These are phyloP conservation scores for Paracoccidioides lutzii DNA, from an alignment of 2,329 filamentous ascomycete genomes.

Conservation along the genomic window DNA sequence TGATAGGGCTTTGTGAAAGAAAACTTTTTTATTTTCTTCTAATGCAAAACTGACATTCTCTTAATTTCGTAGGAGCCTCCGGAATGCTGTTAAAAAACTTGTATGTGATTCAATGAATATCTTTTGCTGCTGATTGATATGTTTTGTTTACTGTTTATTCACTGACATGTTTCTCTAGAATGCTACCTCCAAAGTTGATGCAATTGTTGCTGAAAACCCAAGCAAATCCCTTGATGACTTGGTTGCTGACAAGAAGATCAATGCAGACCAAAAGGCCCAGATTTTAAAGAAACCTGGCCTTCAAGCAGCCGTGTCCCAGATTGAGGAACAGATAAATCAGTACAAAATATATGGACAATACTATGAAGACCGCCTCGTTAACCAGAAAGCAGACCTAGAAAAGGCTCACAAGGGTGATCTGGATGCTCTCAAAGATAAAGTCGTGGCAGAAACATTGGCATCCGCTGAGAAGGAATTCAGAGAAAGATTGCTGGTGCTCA, in stretches of 20 bases:
- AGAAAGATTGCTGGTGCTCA: slow-evolving; percentile 45
- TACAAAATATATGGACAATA: slow-evolving; percentile 49
- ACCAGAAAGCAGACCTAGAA: slow-evolving; percentile 44
- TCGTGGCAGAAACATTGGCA: slow-evolving; percentile 35
- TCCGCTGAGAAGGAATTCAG: slow-evolving; percentile 37
- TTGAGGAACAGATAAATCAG: slow-evolving; percentile 48
- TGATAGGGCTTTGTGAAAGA: background rate
- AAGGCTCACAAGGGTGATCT: slow-evolving; percentile 44
- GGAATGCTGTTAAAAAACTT: slow-evolving; percentile 89
- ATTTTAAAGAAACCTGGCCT: slow-evolving; percentile 50
- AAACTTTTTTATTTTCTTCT: background rate
- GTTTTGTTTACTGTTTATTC: background rate
- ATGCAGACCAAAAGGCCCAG: slow-evolving; percentile 51
- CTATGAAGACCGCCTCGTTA: slow-evolving; percentile 42
- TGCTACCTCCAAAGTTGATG: slow-evolving; percentile 46
- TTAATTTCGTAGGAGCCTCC: slow-evolving; percentile 55
- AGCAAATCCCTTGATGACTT: slow-evolving; percentile 50
- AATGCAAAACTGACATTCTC: slow-evolving; percentile 8
- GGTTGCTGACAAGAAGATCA: slow-evolving; percentile 50
- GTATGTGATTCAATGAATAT: slow-evolving; percentile 40
- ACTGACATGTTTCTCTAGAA: slow-evolving; percentile 28
- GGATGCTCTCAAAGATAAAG: slow-evolving; percentile 39
- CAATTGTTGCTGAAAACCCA: slow-evolving; percentile 48
- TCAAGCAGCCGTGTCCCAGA: slow-evolving; percentile 42
- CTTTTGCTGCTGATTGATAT: background rate